A percentile compares a stretch with the other conserved stretches of the same genome.
Evolutionary conservation across 2,329 filamentous ascomycete species (phyloP).

Genomic region (Rhexocercosporidium sp.): DNA sequence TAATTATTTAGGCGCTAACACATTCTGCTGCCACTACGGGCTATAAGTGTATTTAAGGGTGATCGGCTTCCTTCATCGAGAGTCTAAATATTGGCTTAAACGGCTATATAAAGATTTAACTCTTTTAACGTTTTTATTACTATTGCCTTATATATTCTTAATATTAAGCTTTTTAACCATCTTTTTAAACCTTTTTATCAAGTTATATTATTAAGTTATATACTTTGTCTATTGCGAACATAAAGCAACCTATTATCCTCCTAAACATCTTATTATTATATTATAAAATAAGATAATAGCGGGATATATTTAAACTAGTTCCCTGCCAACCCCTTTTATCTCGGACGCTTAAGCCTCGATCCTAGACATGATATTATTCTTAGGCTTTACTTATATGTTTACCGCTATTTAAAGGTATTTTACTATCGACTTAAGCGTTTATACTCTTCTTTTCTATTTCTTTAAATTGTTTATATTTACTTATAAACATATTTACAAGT

Average conservation of each 20-base stretch:
- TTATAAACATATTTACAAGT: conserved; percentile 57
- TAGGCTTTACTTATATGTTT: conserved; percentile 63
- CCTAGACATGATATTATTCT: conserved; percentile 52
- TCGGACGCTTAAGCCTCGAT: background rate
- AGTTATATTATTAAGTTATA: too few species aligned
- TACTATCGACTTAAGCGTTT: conserved; percentile 64
- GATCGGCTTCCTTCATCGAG: background rate
- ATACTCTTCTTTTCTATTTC: conserved; percentile 60
- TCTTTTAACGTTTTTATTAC: too few species aligned
- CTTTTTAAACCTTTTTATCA: too few species aligned
- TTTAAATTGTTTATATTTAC: conserved; percentile 56
- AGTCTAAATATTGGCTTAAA: background rate
- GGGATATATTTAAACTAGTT: too few species aligned
- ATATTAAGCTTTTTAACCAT: too few species aligned
- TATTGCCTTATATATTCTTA: too few species aligned
- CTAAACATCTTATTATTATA: too few species aligned
- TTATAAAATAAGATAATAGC: too few species aligned
- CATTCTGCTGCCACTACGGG: background rate
- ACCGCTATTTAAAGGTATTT: conserved; percentile 58
- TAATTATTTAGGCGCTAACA: background rate
- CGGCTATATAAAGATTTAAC: too few species aligned
- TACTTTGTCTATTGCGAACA: too few species aligned
- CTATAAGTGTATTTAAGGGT: conserved; percentile 13
- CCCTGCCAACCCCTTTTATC: background rate
- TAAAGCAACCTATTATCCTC: too few species aligned